These are phyloP conservation scores for Rhodotorula taiwanensis DNA, from an alignment of 768 basidiomycete species.

Conservation along the genomic window DNA sequence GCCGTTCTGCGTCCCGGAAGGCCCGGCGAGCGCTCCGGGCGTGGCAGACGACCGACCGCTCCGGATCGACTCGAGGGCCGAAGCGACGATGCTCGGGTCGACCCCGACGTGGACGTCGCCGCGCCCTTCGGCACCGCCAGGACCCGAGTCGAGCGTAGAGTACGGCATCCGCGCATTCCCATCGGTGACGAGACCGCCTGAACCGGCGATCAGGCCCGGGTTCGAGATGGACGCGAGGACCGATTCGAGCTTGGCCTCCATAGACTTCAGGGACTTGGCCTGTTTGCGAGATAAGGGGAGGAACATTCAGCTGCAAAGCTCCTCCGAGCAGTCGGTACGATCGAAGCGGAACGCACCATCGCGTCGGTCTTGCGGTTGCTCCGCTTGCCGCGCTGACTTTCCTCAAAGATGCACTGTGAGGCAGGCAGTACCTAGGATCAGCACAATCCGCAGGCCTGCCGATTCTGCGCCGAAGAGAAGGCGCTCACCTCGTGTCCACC, in stretches of 20 bases:
- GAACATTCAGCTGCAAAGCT: too few species aligned
- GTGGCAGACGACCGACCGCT: background rate
- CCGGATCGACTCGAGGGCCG: constrained; percentile 22
- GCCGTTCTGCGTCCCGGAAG: background rate
- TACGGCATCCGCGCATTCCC: background rate
- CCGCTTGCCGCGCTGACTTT: constrained; percentile 76
- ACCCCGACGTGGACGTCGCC: constrained; percentile 26
- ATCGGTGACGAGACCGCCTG: constrained; percentile 29
- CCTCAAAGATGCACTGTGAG: constrained; percentile 76
- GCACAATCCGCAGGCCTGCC: too few species aligned
- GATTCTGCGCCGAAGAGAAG: too few species aligned
- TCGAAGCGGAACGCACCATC: constrained; percentile 24
- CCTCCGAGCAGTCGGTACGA: too few species aligned
- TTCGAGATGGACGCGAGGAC: constrained; percentile 67
- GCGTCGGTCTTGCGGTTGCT: constrained; percentile 39
- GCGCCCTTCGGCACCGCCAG: constrained; percentile 23
- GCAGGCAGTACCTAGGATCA: too few species aligned
- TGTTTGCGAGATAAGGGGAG: background rate
- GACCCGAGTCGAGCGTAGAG: constrained; percentile 23
- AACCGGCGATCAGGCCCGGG: constrained; percentile 29
- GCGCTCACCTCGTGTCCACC: constrained; percentile 52
- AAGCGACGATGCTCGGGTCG: constrained; percentile 19
- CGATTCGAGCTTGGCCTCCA: constrained; percentile 88
- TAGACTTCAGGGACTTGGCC: constrained; percentile 64
- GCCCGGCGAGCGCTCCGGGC: constrained; percentile 3